Evolutionary conservation across 73 alveolate species (phyloP).

Genomic region (Paramecium biaurelia): DNA sequence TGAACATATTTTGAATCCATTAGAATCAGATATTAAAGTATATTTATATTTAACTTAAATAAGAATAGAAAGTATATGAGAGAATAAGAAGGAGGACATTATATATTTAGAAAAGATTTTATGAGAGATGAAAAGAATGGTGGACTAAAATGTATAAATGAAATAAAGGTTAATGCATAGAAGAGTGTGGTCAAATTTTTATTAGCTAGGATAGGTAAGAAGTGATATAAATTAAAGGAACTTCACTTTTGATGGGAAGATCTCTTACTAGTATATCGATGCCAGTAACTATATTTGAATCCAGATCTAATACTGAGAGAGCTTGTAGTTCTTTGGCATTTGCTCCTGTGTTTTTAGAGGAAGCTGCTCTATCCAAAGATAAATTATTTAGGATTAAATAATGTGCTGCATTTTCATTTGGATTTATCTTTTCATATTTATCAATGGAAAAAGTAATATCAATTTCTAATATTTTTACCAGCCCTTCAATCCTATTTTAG

Average conservation of each 20-base stretch:
- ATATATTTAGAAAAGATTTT: conserved; percentile 23
- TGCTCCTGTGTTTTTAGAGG: conserved; percentile 72
- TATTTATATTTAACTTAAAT: not conserved
- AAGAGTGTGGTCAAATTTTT: conserved; percentile 72
- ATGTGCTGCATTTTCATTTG: conserved; percentile 64
- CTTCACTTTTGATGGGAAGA: conserved; percentile 74
- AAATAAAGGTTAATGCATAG: conserved; percentile 51
- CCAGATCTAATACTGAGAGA: conserved; percentile 76
- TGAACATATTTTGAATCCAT: not conserved
- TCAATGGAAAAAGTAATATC: conserved; percentile 65
- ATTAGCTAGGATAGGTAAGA: conserved; percentile 70
- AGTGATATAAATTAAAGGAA: not conserved
- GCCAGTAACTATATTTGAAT: conserved; percentile 81
- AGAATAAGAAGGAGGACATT: conserved; percentile 29
- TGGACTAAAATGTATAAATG: conserved; percentile 44
- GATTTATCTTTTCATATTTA: conserved; percentile 54
- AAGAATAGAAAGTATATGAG: not conserved
- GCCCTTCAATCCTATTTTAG: conserved; percentile 91
- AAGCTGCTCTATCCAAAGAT: conserved; percentile 73
- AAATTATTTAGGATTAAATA: conserved; percentile 70
- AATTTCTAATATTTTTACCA: not conserved
- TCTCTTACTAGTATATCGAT: conserved; percentile 75
- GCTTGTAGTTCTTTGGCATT: conserved; percentile 64
- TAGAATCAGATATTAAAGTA: not conserved
- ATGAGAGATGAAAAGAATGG: conserved; percentile 59